Evolutionary conservation across 148 eudicot species (phyloP).

Genomic region (Vaccinium vitisidaea): DNA sequence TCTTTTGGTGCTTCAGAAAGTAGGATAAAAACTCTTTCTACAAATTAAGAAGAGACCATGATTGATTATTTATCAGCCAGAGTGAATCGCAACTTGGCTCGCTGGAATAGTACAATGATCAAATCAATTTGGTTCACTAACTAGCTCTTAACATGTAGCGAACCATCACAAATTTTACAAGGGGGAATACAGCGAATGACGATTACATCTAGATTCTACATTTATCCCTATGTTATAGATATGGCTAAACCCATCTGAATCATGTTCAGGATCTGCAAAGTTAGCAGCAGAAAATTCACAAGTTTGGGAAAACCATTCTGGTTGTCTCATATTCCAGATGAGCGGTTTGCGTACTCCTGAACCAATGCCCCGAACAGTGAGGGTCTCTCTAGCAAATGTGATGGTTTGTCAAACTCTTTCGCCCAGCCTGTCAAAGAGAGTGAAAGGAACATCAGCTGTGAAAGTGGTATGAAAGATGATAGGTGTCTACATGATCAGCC

Average conservation of each 20-base stretch:
- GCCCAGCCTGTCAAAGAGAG: constrained; percentile 50
- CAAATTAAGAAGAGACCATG: not conserved
- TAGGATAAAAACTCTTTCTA: too few species aligned
- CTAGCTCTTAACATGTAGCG: not conserved
- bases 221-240: not conserved
- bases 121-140: not conserved
- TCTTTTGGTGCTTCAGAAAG: not conserved
- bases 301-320: not conserved
- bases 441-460: constrained; percentile 3
- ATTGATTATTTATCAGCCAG: not conserved
- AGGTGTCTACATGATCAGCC: not conserved
- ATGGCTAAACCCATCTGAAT: not conserved
- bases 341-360: constrained; percentile 86
- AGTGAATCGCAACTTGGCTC: too few species aligned
- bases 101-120: too few species aligned
- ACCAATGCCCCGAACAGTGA: constrained; percentile 90
- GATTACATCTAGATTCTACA: not conserved
- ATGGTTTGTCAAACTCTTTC: constrained; percentile 81
- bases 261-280: not conserved
- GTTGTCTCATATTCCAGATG: constrained; percentile 46
- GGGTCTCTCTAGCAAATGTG: constrained; percentile 64
- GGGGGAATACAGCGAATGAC: not conserved
- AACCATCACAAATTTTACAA: not conserved
- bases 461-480: not conserved
- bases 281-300: constrained; percentile 7